Evolutionary conservation across 192 early-diverging fungal genomes (phyloP).

Genomic region (Dissophora ornata): DNA sequence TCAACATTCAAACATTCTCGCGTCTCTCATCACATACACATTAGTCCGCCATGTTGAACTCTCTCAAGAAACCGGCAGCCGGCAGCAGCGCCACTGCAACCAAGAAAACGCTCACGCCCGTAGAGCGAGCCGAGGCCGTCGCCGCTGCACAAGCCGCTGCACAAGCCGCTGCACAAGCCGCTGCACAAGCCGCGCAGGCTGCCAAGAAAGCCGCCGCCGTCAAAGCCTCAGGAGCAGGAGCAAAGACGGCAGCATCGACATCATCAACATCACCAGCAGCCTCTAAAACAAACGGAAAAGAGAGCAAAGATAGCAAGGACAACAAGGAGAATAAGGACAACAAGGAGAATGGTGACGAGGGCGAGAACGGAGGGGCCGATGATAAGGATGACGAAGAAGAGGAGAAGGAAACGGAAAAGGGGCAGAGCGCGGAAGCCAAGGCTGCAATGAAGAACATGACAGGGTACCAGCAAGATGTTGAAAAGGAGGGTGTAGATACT

Average conservation of each 20-base stretch:
- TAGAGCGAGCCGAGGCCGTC: conserved; percentile 29
- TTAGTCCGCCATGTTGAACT: conserved; percentile 30
- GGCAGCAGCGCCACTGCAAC: conserved; percentile 30
- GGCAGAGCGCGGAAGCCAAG: conserved; percentile 62
- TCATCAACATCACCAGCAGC: conserved; percentile 1
- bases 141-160: too few relatives aligned
- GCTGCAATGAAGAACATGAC: conserved; percentile 69
- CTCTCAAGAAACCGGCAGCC: conserved; percentile 41
- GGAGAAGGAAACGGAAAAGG: conserved; percentile 56
- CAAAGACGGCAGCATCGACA: not conserved
- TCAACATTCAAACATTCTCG: conserved; percentile 1
- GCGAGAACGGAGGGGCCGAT: conserved; percentile 11
- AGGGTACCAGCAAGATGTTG: conserved; percentile 58
- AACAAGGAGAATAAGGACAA: conserved; percentile 21
- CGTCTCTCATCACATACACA: not conserved
- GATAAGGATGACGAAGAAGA: conserved; percentile 58
- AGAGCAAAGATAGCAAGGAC: conserved; percentile 15
- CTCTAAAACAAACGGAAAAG: conserved; percentile 31
- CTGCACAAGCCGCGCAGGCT: conserved; percentile 32
- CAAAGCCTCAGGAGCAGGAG: conserved; percentile 28
- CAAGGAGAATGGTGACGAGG: conserved; percentile 7
- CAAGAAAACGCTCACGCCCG: conserved; percentile 47
- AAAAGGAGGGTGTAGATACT: conserved; percentile 60
- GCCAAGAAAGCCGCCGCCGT: conserved; percentile 38
- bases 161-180: conserved; percentile 32